A percentile compares a stretch with the other conserved stretches of the same genome.
Evolutionary conservation across 1,139 yeast species (phyloP).

Genomic region (Candida glucosophila): DNA sequence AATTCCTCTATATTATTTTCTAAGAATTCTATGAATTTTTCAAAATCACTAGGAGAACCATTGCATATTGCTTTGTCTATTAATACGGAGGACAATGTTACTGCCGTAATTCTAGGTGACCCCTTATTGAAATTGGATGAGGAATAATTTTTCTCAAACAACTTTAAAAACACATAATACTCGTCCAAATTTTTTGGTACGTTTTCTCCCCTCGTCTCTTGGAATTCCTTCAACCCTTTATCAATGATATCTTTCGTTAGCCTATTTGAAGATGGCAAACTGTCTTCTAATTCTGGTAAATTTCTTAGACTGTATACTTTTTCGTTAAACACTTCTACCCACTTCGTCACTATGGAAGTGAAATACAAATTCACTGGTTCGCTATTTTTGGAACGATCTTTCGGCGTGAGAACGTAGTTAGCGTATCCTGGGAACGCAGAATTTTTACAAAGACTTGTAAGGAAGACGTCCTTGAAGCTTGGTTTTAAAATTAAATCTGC

Average conservation of each 20-base stretch:
- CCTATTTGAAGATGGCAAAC: constrained; percentile 6
- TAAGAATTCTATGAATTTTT: constrained; percentile 11
- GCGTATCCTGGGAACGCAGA: constrained; percentile 23
- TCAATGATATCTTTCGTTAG: constrained; percentile 4
- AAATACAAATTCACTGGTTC: constrained; percentile 16
- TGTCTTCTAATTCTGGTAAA: constrained; percentile 5
- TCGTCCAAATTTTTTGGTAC: background rate
- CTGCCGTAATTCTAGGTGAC: constrained; percentile 6
- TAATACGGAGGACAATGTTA: too few relatives aligned
- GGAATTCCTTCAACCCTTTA: constrained; percentile 1
- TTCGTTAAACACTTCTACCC: constrained; percentile 22
- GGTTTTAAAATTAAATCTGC: constrained; percentile 26
- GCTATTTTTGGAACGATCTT: constrained; percentile 8
- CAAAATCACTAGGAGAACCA: too few relatives aligned
- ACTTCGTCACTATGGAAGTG: constrained; percentile 19
- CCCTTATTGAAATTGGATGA: constrained; percentile 9
- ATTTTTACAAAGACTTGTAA: constrained; percentile 20
- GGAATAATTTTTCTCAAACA: constrained; percentile 12
- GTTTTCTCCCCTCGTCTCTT: too few relatives aligned
- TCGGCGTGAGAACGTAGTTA: constrained; percentile 14
- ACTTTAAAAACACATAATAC: constrained; percentile 7
- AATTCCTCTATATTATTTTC: constrained; percentile 9
- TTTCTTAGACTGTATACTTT: constrained; percentile 12
- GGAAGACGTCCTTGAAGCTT: constrained; percentile 19
- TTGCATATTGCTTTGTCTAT: too few relatives aligned